These are phyloP conservation scores for Colletotrichum spaethianum DNA, from an alignment of 2,329 filamentous ascomycete species.

Conservation along the genomic window DNA sequence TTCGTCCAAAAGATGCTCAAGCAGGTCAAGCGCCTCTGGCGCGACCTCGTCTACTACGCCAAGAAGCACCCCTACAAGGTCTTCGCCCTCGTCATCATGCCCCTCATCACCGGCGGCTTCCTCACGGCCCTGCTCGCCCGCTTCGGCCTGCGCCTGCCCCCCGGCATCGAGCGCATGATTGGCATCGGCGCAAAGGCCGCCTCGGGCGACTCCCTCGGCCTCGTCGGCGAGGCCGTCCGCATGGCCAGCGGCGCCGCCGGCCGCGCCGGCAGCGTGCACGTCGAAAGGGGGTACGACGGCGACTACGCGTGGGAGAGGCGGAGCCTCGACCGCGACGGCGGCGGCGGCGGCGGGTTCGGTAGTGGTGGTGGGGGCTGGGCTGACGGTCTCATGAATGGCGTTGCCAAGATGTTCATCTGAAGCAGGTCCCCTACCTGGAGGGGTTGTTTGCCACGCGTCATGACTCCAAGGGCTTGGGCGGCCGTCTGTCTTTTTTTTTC, in stretches of 20 bases:
- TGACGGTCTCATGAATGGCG: slow-evolving; percentile 51
- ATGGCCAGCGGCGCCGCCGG: slow-evolving; percentile 59
- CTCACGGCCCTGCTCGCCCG: slow-evolving; percentile 82
- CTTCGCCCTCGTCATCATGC: slow-evolving; percentile 88
- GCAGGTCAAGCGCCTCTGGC: slow-evolving; percentile 83
- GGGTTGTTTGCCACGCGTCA: not conserved
- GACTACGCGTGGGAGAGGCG: slow-evolving; percentile 56
- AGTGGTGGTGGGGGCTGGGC: slow-evolving; percentile 46
- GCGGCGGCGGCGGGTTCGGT: slow-evolving; percentile 46
- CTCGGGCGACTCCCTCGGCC: slow-evolving; percentile 62
- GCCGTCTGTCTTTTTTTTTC: not conserved
- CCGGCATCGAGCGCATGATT: slow-evolving; percentile 71
- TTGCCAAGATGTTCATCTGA: slow-evolving; percentile 61
- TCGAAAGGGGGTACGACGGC: slow-evolving; percentile 53
- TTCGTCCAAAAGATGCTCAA: slow-evolving; percentile 82
- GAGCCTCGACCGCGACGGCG: slow-evolving; percentile 52
- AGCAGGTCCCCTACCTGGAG: not conserved
- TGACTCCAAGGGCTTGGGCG: slow-evolving; percentile 6
- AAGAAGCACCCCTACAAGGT: slow-evolving; percentile 89
- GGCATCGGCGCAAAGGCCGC: slow-evolving; percentile 66
- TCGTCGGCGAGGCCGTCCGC: slow-evolving; percentile 69
- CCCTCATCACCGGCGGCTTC: slow-evolving; percentile 86
- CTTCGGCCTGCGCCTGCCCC: slow-evolving; percentile 85
- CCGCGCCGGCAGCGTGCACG: slow-evolving; percentile 44
- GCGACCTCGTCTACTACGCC: slow-evolving; percentile 85